phyloP scores from a whole-genome alignment of 768 basidiomycete genomes.

The Sarcodon sp. region DNA sequence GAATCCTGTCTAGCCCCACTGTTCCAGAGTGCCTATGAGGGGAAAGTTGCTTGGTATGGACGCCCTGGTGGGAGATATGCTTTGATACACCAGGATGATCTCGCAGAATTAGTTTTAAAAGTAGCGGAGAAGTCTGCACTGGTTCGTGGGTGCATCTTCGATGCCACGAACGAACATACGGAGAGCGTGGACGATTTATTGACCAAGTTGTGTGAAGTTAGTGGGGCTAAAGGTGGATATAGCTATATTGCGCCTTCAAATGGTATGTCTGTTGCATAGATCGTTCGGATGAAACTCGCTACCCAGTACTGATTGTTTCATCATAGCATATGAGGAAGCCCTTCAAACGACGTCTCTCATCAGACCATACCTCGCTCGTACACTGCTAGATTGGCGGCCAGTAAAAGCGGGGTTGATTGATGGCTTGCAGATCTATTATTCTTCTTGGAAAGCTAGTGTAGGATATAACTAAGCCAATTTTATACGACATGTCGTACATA shows the following conservation, averaged over 20 bases:
- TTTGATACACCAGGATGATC: slow-evolving; percentile 30
- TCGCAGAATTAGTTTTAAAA: slow-evolving; percentile 28
- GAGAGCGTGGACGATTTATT: slow-evolving; percentile 29
- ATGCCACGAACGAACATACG: slow-evolving; percentile 23
- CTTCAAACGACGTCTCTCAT: slow-evolving; percentile 17
- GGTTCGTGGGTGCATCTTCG: slow-evolving; percentile 25
- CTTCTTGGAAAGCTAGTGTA: slow-evolving; percentile 16
- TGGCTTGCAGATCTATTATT: slow-evolving; percentile 28
- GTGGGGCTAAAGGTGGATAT: slow-evolving; percentile 23
- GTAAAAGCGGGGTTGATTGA: slow-evolving; percentile 28
- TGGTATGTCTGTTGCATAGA: slow-evolving; percentile 17
- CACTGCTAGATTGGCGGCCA: slow-evolving; percentile 30
- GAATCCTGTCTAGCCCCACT: slow-evolving; percentile 21
- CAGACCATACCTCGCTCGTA: slow-evolving; percentile 25
- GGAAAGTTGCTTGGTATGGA: slow-evolving; percentile 21
- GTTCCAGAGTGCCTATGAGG: slow-evolving; percentile 19
- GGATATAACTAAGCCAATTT: too few species aligned
- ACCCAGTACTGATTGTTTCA: neutral
- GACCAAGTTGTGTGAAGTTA: slow-evolving; percentile 21
- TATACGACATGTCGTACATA: too few species aligned
- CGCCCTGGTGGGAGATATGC: slow-evolving; percentile 20
- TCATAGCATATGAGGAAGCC: slow-evolving; percentile 23
- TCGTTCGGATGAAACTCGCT: neutral
- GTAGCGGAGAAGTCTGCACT: slow-evolving; percentile 25
- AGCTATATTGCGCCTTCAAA: slow-evolving; percentile 19